Conservation (phyloP, 768 basidiomycete genomes). For the Hortiboletus flavorubellus region DNA sequence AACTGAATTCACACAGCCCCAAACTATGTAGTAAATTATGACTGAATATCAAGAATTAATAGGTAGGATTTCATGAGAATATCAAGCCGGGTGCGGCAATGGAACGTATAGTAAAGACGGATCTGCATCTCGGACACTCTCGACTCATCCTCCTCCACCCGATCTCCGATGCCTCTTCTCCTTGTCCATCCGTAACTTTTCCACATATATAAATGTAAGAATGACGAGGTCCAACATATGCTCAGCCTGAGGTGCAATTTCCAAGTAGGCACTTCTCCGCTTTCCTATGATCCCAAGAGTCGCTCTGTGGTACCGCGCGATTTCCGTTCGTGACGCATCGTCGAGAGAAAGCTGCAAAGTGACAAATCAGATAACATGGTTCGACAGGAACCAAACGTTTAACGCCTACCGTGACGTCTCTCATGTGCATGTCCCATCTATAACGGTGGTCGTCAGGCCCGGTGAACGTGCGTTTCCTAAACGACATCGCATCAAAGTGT, state of each 20-base stretch:
- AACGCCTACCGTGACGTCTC: conserved; percentile 13
- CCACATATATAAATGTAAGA: conserved; percentile 30
- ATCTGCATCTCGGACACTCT: neutral
- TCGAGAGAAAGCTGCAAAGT: conserved; percentile 16
- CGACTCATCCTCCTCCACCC: conserved; percentile 15
- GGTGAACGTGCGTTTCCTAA: conserved; percentile 28
- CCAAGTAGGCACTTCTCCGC: conserved; percentile 18
- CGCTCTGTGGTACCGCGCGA: conserved; percentile 22
- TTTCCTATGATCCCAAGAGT: conserved; percentile 26
- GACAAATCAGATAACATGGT: neutral
- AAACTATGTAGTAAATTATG: neutral
- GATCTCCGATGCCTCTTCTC: conserved; percentile 9
- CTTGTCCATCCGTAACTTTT: conserved; percentile 28
- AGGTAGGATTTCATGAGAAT: neutral
- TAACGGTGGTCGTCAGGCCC: conserved; percentile 33
- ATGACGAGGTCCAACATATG: conserved; percentile 26
- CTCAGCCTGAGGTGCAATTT: conserved; percentile 20
- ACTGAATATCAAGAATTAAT: neutral
- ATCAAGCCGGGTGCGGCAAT: neutral
- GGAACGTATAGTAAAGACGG: neutral
- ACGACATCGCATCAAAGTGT: neutral
- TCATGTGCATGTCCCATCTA: conserved; percentile 26
- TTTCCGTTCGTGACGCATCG: conserved; percentile 11
- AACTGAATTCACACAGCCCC: neutral
- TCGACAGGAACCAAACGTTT: neutral